Evolutionary conservation across 2,329 filamentous ascomycete species (phyloP).

Genomic region (Phaeosphaeriaceae sp.): DNA sequence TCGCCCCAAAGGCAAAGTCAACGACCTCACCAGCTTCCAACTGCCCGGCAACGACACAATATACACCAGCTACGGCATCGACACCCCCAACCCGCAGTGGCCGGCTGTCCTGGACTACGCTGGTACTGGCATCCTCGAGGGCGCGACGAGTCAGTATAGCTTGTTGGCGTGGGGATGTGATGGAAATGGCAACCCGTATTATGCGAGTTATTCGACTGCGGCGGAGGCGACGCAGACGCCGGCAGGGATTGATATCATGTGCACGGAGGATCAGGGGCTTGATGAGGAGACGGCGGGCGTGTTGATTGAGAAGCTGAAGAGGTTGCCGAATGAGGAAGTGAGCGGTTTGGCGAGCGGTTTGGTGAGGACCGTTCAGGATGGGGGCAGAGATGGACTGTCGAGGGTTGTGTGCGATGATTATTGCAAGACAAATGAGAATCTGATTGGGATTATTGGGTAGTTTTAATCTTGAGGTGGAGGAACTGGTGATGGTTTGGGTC

Average conservation of each 20-base stretch:
- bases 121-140: slow-evolving; percentile 18
- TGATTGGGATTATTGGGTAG: slow-evolving; percentile 8
- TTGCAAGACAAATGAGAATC: slow-evolving; percentile 21
- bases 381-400: slow-evolving; percentile 4
- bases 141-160: slow-evolving; percentile 17
- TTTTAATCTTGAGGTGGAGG: not conserved
- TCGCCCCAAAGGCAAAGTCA: slow-evolving; percentile 12
- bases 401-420: slow-evolving; percentile 16
- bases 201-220: slow-evolving; percentile 18
- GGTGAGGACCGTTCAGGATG: slow-evolving; percentile 15
- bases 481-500: no score
- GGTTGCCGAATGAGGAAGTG: slow-evolving; percentile 12
- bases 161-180: slow-evolving; percentile 29
- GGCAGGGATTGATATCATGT: slow-evolving; percentile 23
- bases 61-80: slow-evolving; percentile 21
- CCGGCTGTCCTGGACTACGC: slow-evolving; percentile 11
- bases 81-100: slow-evolving; percentile 9
- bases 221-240: slow-evolving; percentile 14
- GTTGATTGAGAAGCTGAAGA: slow-evolving; percentile 6
- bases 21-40: slow-evolving; percentile 29
- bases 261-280: slow-evolving; percentile 10
- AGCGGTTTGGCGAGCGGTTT: slow-evolving; percentile 6
- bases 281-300: slow-evolving; percentile 14
- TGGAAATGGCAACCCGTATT: slow-evolving; percentile 11
- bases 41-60: slow-evolving; percentile 17